These are phyloP conservation scores for Aspergillus carbonarius DNA, from an alignment of 2,329 filamentous ascomycete genomes.

Conservation along the genomic window DNA sequence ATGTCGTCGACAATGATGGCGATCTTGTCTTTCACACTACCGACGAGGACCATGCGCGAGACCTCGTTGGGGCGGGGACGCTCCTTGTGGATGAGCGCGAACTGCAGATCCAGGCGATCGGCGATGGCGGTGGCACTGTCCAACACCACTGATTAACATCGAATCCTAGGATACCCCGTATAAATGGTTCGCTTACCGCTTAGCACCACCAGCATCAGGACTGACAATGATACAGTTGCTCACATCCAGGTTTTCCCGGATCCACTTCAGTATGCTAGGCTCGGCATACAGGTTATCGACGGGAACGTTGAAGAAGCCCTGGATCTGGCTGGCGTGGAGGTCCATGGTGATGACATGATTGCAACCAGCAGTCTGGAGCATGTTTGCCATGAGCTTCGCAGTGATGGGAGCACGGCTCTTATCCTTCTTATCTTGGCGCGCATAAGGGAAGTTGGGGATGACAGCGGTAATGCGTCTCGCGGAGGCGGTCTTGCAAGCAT, in stretches of 20 bases:
- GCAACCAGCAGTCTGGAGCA: conserved; percentile 92
- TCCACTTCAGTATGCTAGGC: conserved; percentile 88
- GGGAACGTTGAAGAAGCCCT: conserved; percentile 89
- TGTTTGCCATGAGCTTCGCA: conserved; percentile 93
- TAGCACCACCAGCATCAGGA: conserved; percentile 91
- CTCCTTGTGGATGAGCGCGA: conserved; percentile 96
- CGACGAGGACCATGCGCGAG: conserved; percentile 92
- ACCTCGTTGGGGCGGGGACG: conserved; percentile 88
- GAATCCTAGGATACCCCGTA: neutral
- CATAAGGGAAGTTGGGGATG: conserved; percentile 94
- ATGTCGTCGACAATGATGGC: conserved; percentile 98
- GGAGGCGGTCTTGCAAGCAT: conserved; percentile 82
- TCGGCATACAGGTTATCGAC: conserved; percentile 88
- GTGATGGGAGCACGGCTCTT: conserved; percentile 94
- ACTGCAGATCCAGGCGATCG: conserved; percentile 83
- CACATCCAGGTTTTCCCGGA: conserved; percentile 77
- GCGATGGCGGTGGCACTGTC: conserved; percentile 82
- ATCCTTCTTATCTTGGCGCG: conserved; percentile 97
- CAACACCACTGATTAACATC: neutral
- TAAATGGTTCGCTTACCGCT: conserved; percentile 57
- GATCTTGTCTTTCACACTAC: conserved; percentile 84
- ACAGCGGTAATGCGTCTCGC: conserved; percentile 92
- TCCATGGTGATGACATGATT: conserved; percentile 97
- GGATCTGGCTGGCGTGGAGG: conserved; percentile 87
- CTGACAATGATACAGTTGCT: conserved; percentile 90